phyloP scores from a whole-genome alignment of 768 basidiomycete genomes.

The Lactarius psammicola region DNA sequence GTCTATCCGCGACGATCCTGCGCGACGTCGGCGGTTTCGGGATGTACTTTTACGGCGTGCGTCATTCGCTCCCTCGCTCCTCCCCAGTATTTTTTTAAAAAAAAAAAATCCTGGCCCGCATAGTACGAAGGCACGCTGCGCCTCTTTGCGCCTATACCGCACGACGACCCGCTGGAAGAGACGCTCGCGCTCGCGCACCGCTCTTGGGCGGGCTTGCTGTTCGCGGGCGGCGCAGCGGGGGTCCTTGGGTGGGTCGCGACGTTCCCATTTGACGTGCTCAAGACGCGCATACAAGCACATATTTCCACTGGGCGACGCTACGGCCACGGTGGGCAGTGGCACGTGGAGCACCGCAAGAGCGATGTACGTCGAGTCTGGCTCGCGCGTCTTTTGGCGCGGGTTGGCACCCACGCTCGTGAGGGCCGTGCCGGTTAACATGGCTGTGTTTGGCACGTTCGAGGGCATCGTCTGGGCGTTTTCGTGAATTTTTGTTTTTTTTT shows the following conservation, averaged over 20 bases:
- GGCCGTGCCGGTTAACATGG: constrained; percentile 86
- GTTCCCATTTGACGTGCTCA: constrained; percentile 87
- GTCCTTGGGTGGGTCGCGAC: constrained; percentile 75
- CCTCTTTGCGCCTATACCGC: constrained; percentile 38
- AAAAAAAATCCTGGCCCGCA: not conserved
- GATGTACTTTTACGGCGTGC: constrained; percentile 60
- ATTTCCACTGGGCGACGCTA: constrained; percentile 21
- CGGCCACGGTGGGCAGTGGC: constrained; percentile 27
- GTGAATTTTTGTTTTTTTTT: not conserved
- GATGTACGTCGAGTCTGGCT: constrained; percentile 64
- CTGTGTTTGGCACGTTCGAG: constrained; percentile 75
- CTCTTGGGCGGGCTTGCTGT: constrained; percentile 56
- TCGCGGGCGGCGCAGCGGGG: constrained; percentile 78
- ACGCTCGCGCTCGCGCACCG: constrained; percentile 33
- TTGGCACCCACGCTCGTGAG: constrained; percentile 78
- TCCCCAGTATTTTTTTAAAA: no score
- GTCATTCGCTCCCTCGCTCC: no score
- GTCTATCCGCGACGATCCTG: constrained; percentile 67
- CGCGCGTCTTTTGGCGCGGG: constrained; percentile 71
- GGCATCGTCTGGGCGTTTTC: constrained; percentile 46
- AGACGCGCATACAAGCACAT: constrained; percentile 77
- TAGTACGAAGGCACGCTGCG: constrained; percentile 68
- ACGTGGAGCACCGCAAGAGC: constrained; percentile 60
- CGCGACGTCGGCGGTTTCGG: constrained; percentile 77
- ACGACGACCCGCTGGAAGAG: constrained; percentile 42